These are phyloP conservation scores for Mytilinidion resinicola DNA, from an alignment of 495 filamentous ascomycete species.

Conservation along the genomic window DNA sequence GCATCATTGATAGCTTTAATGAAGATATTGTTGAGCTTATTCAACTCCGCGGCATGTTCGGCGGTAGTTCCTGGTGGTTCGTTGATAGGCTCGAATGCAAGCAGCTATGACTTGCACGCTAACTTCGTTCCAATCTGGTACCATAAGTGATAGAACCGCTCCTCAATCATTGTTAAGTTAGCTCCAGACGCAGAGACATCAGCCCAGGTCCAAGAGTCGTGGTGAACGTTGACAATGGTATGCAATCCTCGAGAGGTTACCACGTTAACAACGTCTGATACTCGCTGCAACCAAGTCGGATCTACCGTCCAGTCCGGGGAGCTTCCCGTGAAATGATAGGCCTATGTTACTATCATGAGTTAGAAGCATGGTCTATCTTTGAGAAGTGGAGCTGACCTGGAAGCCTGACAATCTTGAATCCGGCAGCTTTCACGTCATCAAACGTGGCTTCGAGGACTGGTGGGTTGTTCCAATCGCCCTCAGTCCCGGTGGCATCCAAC, in stretches of 20 bases:
- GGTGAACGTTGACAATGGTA: conserved; percentile 54
- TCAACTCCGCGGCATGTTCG: conserved; percentile 46
- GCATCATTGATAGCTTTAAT: conserved; percentile 48
- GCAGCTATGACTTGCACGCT: conserved; percentile 46
- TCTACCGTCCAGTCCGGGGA: conserved; percentile 52
- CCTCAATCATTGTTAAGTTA: conserved; percentile 49
- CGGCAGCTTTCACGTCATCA: conserved; percentile 46
- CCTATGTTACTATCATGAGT: conserved; percentile 47
- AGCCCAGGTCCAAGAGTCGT: conserved; percentile 56
- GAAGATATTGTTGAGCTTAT: conserved; percentile 54
- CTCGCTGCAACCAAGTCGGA: conserved; percentile 51
- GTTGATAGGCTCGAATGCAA: conserved; percentile 58
- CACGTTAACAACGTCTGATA: conserved; percentile 54
- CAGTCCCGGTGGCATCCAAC: conserved; percentile 51
- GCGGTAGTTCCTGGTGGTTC: conserved; percentile 50
- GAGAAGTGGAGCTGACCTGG: conserved; percentile 34
- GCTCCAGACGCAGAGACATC: conserved; percentile 45
- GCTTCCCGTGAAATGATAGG: conserved; percentile 47
- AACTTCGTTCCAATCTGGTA: conserved; percentile 53
- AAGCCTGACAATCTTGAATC: conserved; percentile 55
- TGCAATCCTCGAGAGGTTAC: conserved; percentile 47
- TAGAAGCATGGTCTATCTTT: not conserved
- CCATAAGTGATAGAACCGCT: conserved; percentile 53
- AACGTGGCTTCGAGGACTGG: conserved; percentile 46
- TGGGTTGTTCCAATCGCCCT: conserved; percentile 56